Evolutionary conservation across 495 filamentous ascomycete genomes (phyloP).

Genomic region (Polyplosphaeria fusca): DNA sequence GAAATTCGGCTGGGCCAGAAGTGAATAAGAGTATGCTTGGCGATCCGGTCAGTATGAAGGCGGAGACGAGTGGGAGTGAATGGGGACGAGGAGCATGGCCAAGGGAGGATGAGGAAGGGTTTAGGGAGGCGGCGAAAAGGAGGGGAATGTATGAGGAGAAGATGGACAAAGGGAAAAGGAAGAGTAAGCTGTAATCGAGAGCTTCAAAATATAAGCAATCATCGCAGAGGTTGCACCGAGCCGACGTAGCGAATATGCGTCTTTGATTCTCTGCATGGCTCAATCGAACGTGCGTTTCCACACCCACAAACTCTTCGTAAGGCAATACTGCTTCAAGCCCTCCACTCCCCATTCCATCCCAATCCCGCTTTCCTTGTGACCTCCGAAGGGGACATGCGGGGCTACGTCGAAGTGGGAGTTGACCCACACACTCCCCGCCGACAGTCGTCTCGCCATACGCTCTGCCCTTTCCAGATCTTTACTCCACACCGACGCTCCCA

Average conservation of each 20-base stretch:
- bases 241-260: neutral
- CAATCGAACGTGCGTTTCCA: slow-evolving; percentile 6
- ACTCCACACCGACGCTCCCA: slow-evolving; percentile 53
- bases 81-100: neutral
- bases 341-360: slow-evolving; percentile 53
- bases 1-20: neutral
- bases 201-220: too few species aligned
- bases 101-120: neutral
- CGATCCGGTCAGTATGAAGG: slow-evolving; percentile 20
- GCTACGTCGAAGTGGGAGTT: slow-evolving; percentile 45
- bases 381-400: slow-evolving; percentile 57
- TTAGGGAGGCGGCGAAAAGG: neutral
- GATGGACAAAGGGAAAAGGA: neutral
- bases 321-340: slow-evolving; percentile 44
- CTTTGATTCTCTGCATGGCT: too few species aligned
- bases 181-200: slow-evolving; percentile 3
- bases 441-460: slow-evolving; percentile 43
- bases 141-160: slow-evolving; percentile 8
- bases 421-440: slow-evolving; percentile 48
- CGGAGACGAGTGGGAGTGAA: slow-evolving; percentile 15
- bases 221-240: too few species aligned
- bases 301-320: slow-evolving; percentile 7
- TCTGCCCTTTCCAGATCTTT: slow-evolving; percentile 46
- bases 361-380: slow-evolving; percentile 66
- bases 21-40: slow-evolving; percentile 26